These are phyloP conservation scores for Thraustochytrium sp. DNA, from an alignment of 352 stramenopile genomes.

Conservation along the genomic window DNA sequence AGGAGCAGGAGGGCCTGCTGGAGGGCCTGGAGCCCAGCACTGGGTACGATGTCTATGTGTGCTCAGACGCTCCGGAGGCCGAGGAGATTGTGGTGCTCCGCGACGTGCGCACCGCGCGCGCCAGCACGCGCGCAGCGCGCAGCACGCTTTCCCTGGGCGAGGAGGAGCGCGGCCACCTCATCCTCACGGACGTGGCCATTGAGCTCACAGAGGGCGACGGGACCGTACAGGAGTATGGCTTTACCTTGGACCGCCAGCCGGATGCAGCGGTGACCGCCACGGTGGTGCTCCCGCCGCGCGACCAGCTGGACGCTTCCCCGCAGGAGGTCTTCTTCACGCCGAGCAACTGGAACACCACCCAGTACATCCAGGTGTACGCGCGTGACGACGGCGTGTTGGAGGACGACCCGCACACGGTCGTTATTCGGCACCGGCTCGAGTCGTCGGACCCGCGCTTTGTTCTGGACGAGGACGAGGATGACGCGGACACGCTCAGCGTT, in stretches of 20 bases:
- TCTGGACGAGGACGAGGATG: not conserved
- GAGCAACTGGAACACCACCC: conserved; percentile 36
- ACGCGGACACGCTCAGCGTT: not conserved
- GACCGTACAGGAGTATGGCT: not conserved
- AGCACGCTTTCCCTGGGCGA: not conserved
- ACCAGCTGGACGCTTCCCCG: conserved; percentile 13
- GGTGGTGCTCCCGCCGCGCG: not conserved
- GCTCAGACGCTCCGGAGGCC: not conserved
- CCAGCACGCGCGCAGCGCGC: not conserved
- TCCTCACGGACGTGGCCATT: not conserved
- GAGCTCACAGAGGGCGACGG: not conserved
- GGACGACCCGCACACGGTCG: conserved; percentile 11
- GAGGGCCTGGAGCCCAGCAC: conserved; percentile 30
- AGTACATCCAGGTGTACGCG: conserved; percentile 18
- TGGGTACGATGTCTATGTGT: conserved; percentile 26
- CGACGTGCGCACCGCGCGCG: not conserved
- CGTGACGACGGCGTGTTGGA: conserved; percentile 26
- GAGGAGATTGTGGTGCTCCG: not conserved
- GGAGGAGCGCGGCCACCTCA: not conserved
- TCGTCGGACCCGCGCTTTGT: conserved; percentile 14
- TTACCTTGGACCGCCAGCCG: conserved; percentile 3
- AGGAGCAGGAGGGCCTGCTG: not conserved
- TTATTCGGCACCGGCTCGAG: not conserved
- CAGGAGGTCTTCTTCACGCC: conserved; percentile 10
- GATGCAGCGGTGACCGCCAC: not conserved